phyloP scores from a whole-genome alignment of 1,139 yeast species.

The Blastobotrys proliferans region DNA sequence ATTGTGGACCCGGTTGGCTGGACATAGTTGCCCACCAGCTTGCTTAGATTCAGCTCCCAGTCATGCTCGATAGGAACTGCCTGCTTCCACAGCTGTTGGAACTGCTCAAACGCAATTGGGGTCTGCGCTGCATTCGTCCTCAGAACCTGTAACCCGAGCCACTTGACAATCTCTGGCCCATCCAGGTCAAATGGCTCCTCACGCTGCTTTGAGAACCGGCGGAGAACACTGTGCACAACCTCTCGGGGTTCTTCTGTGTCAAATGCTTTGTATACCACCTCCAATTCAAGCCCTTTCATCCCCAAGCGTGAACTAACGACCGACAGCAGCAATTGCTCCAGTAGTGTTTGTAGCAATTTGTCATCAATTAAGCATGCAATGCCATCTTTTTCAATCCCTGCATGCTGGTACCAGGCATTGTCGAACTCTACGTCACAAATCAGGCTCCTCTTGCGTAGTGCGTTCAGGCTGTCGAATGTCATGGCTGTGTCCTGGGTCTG shows the following conservation, averaged over 20 bases:
- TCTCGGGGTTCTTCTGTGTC: slow-evolving; percentile 31
- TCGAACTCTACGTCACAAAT: slow-evolving; percentile 56
- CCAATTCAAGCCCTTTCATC: slow-evolving; percentile 30
- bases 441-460: slow-evolving; percentile 47
- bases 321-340: slow-evolving; percentile 48
- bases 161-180: slow-evolving; percentile 43
- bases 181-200: slow-evolving; percentile 33
- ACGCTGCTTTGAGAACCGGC: slow-evolving; percentile 40
- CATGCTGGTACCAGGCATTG: slow-evolving; percentile 46
- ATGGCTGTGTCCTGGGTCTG: slow-evolving; percentile 2
- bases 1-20: slow-evolving; percentile 45
- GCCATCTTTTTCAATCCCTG: slow-evolving; percentile 54
- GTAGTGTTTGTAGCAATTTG: slow-evolving; percentile 36
- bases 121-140: slow-evolving; percentile 34
- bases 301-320: slow-evolving; percentile 44
- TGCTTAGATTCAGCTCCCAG: slow-evolving; percentile 49
- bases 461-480: slow-evolving; percentile 32
- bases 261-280: slow-evolving; percentile 29
- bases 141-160: slow-evolving; percentile 60
- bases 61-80: slow-evolving; percentile 22
- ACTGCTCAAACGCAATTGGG: slow-evolving; percentile 21
- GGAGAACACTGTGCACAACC: slow-evolving; percentile 46
- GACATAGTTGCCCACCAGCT: slow-evolving; percentile 53
- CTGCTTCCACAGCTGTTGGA: slow-evolving; percentile 23
- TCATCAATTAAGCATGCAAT: slow-evolving; percentile 39